Base-by-base conservation (phyloP, 352 stramenopile species). In the Globisporangium paddicum region DNA sequence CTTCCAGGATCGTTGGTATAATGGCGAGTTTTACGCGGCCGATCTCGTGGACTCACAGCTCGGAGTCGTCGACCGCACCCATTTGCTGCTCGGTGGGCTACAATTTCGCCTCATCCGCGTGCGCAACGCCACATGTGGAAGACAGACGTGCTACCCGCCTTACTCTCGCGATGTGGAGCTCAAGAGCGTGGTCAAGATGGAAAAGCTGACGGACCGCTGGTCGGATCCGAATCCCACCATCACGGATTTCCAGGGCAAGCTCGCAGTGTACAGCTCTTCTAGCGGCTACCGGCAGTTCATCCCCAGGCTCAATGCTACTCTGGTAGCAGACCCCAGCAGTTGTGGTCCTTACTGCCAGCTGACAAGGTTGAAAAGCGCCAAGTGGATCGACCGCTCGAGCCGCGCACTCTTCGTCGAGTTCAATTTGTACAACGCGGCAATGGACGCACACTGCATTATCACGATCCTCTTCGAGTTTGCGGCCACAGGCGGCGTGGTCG, bases 381-480 rank as follows among this genome's bases (percentile, higher is more conserved):
- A 69, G 26, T 92, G 82, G 82, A 58, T 92, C n/a, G 76, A 88
- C 25, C 53, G 57, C 9, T 74, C 69, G 1, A 77, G 60, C 26
- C 66, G 79, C 9, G 69, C 74, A 30, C 57, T 90, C 14, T 76
- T 88, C 47, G 63, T 77, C 14, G 66, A 77, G 42, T 90, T 87
- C 59, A 92, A 87, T 38, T 38, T 89, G 21, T 89, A 87, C 72
- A 89, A 86, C 19, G 56, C 68, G 9, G 76, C 72, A 3, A 40
- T 74, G 7, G 78, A 79, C 9, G 64, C 79, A 32, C 76, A 87
- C 58, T 77, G 65, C 25, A 63, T 68, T 2, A 69, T 86, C 4
- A 68, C 68, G 10, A 55, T 92, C 1, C 53, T 85, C 11, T 88
- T 89, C 26, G 77, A 89, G 58, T 79, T 92, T 45, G 63, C 65